Conservation (phyloP, 2,329 filamentous ascomycete species). For the Emergomyces africanus region DNA sequence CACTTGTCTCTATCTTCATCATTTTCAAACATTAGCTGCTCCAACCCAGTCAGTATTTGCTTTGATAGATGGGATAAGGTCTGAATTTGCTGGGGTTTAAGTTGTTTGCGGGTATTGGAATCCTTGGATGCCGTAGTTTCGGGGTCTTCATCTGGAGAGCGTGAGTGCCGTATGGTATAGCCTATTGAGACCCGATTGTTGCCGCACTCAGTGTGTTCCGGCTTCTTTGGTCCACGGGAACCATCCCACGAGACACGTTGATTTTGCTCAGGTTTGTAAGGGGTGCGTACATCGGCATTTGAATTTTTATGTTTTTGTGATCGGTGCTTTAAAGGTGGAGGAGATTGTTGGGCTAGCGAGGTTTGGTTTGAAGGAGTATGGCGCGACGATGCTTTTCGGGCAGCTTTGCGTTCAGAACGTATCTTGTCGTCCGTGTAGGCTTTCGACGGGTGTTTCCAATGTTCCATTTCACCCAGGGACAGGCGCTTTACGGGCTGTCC, state of each 20-base stretch:
- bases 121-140: not conserved
- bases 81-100: not conserved
- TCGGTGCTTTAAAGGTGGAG: slow-evolving; percentile 28
- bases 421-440: slow-evolving; percentile 21
- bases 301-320: slow-evolving; percentile 27
- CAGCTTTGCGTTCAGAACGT: slow-evolving; percentile 18
- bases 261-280: slow-evolving; percentile 14
- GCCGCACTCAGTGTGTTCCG: slow-evolving; percentile 10
- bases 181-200: slow-evolving; percentile 2
- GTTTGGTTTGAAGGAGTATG: slow-evolving; percentile 18
- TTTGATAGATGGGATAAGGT: slow-evolving; percentile 20
- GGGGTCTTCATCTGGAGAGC: not conserved
- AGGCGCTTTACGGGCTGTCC: slow-evolving; percentile 29
- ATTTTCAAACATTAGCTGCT: slow-evolving; percentile 23
- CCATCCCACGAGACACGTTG: slow-evolving; percentile 29
- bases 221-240: slow-evolving; percentile 22
- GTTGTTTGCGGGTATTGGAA: not conserved
- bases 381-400: slow-evolving; percentile 21
- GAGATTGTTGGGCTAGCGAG: slow-evolving; percentile 21
- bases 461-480: slow-evolving; percentile 26
- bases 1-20: slow-evolving; percentile 26
- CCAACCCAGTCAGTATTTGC: slow-evolving; percentile 26
- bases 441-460: slow-evolving; percentile 23
- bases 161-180: not conserved
- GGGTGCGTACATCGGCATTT: slow-evolving; percentile 13